Evolutionary conservation across 306 rosid genomes (phyloP).

Genomic region (Herpetospermum pedunculosum): DNA sequence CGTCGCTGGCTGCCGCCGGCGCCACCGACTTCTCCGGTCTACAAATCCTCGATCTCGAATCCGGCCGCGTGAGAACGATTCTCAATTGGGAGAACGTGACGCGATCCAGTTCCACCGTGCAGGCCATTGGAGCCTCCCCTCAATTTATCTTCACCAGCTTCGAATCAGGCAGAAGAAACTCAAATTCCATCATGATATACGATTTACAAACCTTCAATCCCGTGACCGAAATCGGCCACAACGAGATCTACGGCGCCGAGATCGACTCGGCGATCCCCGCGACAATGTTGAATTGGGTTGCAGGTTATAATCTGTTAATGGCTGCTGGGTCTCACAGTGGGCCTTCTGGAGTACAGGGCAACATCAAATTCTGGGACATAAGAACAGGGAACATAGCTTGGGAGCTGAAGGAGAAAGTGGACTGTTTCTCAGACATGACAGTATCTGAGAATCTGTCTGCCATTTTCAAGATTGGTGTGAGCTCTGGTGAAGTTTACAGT

Average conservation of each 20-base stretch:
- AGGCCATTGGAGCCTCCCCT: conserved; percentile 60
- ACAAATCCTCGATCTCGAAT: conserved; percentile 56
- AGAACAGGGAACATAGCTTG: conserved; percentile 51
- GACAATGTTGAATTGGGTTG: conserved; percentile 62
- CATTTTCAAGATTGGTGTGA: conserved; percentile 81
- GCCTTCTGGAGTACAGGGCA: conserved; percentile 72
- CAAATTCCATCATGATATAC: conserved; percentile 67
- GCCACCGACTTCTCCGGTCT: conserved; percentile 89
- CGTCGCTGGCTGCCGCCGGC: conserved; percentile 62
- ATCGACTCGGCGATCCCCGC: conserved; percentile 83
- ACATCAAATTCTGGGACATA: conserved; percentile 69
- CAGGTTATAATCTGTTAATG: conserved; percentile 44
- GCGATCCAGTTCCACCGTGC: conserved; percentile 73
- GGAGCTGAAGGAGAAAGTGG: conserved; percentile 61
- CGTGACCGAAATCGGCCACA: conserved; percentile 42
- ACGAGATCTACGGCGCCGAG: conserved; percentile 76
- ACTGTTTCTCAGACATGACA: conserved; percentile 75
- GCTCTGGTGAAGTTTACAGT: conserved; percentile 51
- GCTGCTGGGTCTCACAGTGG: conserved; percentile 96
- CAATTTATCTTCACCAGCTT: conserved; percentile 61
- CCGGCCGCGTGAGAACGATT: conserved; percentile 35
- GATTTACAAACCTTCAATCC: conserved; percentile 43
- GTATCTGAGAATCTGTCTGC: conserved; percentile 43
- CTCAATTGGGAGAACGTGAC: conserved; percentile 84
- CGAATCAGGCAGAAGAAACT: conserved; percentile 74